A percentile compares a stretch with the other conserved stretches of the same genome.
These are phyloP conservation scores for Thermomucor indicae-seudaticae DNA, from an alignment of 371 early-diverging fungal species.

Conservation along the genomic window DNA sequence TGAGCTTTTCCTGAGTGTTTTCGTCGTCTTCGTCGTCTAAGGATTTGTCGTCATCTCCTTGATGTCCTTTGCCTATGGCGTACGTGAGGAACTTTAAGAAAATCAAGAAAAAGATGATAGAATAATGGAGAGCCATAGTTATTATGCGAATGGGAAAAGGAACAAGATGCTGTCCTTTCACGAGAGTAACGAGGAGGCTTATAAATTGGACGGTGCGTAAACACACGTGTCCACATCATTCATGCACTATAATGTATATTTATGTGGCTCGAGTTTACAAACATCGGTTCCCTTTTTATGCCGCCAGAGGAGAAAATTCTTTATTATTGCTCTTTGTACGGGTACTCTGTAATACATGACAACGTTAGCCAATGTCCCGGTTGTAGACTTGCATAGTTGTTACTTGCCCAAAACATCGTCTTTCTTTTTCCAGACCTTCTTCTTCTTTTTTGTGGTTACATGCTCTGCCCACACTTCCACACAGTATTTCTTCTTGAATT, in stretches of 20 bases:
- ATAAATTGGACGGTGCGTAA: no score
- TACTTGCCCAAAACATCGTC: conserved; percentile 57
- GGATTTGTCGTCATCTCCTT: conserved; percentile 6
- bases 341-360: not conserved
- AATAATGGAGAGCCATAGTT: conserved; percentile 12
- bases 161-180: not conserved
- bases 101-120: conserved; percentile 11
- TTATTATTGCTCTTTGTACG: conserved; percentile 2
- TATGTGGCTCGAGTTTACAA: no score
- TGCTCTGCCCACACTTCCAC: conserved; percentile 78
- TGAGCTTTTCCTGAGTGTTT: no score
- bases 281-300: no score
- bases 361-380: not conserved
- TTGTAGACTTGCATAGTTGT: not conserved
- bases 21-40: conserved; percentile 1
- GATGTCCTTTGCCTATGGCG: conserved; percentile 5
- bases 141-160: not conserved
- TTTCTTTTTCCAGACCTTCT: conserved; percentile 82
- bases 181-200: not conserved
- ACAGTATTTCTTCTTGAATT: conserved; percentile 79
- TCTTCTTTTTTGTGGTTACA: conserved; percentile 65
- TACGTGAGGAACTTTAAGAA: conserved; percentile 10
- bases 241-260: no score
- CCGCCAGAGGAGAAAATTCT: no score
- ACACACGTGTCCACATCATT: no score